Base-by-base conservation (phyloP, 805 yeast genomes). In the Candida morakotiae region DNA sequence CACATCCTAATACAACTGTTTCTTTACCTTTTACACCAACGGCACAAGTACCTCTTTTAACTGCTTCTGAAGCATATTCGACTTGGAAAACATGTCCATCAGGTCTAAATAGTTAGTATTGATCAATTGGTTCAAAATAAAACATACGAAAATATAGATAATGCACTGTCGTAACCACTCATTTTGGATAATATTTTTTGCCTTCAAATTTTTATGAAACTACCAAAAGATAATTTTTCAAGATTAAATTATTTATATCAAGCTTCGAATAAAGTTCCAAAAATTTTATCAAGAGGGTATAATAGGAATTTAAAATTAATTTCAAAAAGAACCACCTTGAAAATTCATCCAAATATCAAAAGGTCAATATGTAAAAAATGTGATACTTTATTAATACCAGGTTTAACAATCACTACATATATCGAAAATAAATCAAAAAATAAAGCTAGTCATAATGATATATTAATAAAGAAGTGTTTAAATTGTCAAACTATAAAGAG, bases 141-240 rank as follows among this genome's bases (percentile, higher is more conserved):
- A 27, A 79, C 89, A 51, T 77, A 83, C 83, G 96, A 87, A 70
- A 91, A 91, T 62, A 91, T 94, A 45, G 97, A 89, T 53, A 91
- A 77, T 40, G 98, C 98, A 76, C 98, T 81, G 66, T 91, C 98
- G 95, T 91, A 91, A 45, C 98, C 98, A 75, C 96, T 87, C 98
- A 91, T 91, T 31, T 34, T 34, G 37, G 9, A 9, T 4, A 17
- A 33, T n/a, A 21, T 18, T 25, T 36, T 36, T 36, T 36, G 39
- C 39, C 39, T 36, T 30, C 35, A 31, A 17, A 10, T 11, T 8
- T 33, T 19, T 5, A 16, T 6, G 3, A 66, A 56, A 32, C 42
- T 72, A 5, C 72, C 75, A 0, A 75, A 66, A 42, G 88, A 83
- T 40, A 81, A 78, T 40, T 76, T 72, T 50, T 72, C 75, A 20